phyloP scores from a whole-genome alignment of 306 rosid species.

The Rosa persica region DNA sequence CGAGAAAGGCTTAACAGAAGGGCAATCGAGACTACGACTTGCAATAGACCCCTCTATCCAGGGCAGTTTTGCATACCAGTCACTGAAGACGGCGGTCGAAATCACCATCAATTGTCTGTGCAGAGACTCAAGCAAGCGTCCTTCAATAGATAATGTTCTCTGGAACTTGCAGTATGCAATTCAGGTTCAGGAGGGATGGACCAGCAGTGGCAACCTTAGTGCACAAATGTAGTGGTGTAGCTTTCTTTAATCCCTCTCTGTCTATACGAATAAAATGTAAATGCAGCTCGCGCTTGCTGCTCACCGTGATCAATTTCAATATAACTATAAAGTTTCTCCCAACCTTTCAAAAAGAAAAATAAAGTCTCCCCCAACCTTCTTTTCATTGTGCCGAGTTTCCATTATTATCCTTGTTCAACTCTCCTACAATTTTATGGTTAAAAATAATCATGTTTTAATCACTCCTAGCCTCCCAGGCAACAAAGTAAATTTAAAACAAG shows the following conservation, averaged over 20 bases:
- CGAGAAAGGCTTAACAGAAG: constrained; percentile 59
- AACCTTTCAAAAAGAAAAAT: too few species aligned
- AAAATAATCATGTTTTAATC: not conserved
- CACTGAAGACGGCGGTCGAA: constrained; percentile 63
- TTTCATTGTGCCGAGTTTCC: not conserved
- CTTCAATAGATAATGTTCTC: constrained; percentile 81
- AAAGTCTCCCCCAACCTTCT: too few species aligned
- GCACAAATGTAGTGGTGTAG: constrained; percentile 27
- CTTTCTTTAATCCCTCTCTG: not conserved
- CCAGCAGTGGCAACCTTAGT: constrained; percentile 73
- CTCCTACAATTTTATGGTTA: not conserved
- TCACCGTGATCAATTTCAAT: not conserved
- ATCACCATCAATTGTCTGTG: constrained; percentile 68
- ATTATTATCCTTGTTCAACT: not conserved
- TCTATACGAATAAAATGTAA: constrained; percentile 28
- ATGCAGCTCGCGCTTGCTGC: constrained; percentile 22
- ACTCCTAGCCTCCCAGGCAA: not conserved
- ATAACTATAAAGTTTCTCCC: not conserved
- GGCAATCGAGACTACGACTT: constrained; percentile 32
- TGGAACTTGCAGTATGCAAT: constrained; percentile 91
- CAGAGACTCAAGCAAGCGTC: constrained; percentile 60
- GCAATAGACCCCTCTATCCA: constrained; percentile 45
- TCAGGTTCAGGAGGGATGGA: constrained; percentile 93
- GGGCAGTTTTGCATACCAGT: constrained; percentile 65
- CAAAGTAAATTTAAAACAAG: not conserved